Evolutionary conservation across 2,329 filamentous ascomycete species (phyloP).

Genomic region (Zymoseptoria brevis): DNA sequence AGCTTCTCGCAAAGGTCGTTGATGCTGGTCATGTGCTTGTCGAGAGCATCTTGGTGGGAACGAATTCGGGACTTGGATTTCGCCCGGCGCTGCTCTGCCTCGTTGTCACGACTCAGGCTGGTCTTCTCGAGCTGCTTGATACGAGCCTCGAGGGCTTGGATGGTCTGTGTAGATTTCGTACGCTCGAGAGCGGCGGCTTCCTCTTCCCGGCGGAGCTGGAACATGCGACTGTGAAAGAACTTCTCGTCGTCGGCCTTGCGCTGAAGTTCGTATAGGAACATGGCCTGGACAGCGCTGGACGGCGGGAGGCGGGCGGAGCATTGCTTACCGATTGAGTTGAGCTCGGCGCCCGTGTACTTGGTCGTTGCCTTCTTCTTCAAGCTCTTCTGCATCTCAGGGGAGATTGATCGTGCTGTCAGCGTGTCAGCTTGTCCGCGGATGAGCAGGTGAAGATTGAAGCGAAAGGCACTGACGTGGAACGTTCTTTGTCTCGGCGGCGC

Average conservation of each 20-base stretch:
- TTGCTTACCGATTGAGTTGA: conserved; percentile 12
- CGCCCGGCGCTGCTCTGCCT: conserved; percentile 11
- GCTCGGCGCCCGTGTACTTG: conserved; percentile 5
- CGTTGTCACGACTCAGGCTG: conserved; percentile 13
- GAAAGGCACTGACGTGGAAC: background rate
- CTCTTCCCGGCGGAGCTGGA: conserved; percentile 13
- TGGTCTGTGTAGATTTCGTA: background rate
- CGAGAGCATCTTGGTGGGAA: conserved; percentile 2
- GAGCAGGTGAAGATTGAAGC: background rate
- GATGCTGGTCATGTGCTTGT: conserved; percentile 1
- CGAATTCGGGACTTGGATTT: conserved; percentile 2
- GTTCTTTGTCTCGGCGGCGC: background rate
- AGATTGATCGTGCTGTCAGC: background rate
- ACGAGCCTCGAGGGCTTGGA: background rate
- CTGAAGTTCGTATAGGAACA: conserved; percentile 25
- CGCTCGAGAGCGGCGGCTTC: conserved; percentile 3
- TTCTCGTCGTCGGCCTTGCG: conserved; percentile 20
- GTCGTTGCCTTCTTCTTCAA: background rate
- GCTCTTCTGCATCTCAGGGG: background rate
- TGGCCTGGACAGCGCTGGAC: conserved; percentile 18
- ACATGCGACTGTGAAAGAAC: conserved; percentile 22
- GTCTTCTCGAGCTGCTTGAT: conserved; percentile 10
- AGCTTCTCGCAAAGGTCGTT: conserved; percentile 3
- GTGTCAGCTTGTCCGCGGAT: background rate
- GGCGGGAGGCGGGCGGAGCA: conserved; percentile 20